Percentiles rank a stretch among this genome's conserved stretches.
These are phyloP conservation scores for Glycine tomentella DNA, from an alignment of 306 rosid genomes.

Conservation along the genomic window DNA sequence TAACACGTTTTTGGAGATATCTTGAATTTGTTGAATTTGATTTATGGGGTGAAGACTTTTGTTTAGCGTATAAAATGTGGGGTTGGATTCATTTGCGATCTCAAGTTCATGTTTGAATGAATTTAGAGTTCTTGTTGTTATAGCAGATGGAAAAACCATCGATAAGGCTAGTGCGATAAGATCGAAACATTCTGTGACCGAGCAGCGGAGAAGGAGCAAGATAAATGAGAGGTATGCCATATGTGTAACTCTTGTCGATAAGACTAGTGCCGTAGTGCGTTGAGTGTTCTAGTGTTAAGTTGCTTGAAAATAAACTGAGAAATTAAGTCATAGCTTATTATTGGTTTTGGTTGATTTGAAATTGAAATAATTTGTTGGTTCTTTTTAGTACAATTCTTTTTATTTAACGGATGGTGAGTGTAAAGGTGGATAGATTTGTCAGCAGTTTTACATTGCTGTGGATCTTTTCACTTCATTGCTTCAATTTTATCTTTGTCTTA, in stretches of 20 bases:
- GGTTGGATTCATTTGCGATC: slow-evolving; percentile 40
- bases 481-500: slow-evolving; percentile 19
- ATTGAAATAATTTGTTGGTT: slow-evolving; percentile 4
- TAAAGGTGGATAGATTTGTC: slow-evolving; percentile 26
- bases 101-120: slow-evolving; percentile 25
- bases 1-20: not conserved
- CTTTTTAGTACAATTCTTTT: not conserved
- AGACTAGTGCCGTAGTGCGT: slow-evolving; percentile 3
- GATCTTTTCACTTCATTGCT: not conserved
- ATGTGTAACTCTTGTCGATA: slow-evolving; percentile 10
- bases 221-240: slow-evolving; percentile 89
- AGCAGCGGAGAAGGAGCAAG: slow-evolving; percentile 99
- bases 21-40: not conserved
- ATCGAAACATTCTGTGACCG: slow-evolving; percentile 97
- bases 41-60: not conserved
- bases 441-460: not conserved
- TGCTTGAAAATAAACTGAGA: slow-evolving; percentile 16
- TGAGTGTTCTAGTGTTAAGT: slow-evolving; percentile 5
- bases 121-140: slow-evolving; percentile 46
- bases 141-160: slow-evolving; percentile 75
- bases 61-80: slow-evolving; percentile 6
- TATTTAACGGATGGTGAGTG: not conserved
- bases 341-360: slow-evolving; percentile 1
- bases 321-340: not conserved
- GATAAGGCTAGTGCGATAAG: slow-evolving; percentile 85